Evolutionary conservation across 257 asterid genomes (phyloP), one percentile per base, ranked within the genome.

Genomic region (Plantago elongata): DNA sequence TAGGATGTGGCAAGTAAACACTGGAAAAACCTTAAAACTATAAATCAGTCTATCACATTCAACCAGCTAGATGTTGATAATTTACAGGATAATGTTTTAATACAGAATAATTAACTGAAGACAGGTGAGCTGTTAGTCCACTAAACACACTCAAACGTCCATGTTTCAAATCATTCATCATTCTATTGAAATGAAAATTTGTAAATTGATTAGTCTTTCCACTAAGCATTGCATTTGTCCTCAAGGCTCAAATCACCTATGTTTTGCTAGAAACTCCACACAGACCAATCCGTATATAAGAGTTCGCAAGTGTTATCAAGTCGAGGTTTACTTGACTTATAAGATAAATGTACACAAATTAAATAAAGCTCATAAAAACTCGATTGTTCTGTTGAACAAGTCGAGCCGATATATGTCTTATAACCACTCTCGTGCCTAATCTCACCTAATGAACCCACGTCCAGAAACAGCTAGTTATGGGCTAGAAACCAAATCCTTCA

Each of bases 371-470:
- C n/a, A n/a, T n/a, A n/a, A n/a, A n/a, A n/a, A n/a, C n/a, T n/a
- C n/a, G n/a, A n/a, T n/a, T n/a, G n/a, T n/a, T n/a, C n/a, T n/a
- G n/a, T n/a, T n/a, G n/a, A n/a, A n/a, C n/a, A n/a, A n/a, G n/a
- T n/a, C n/a, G n/a, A n/a, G n/a, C n/a, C n/a, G n/a, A n/a, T n/a
- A n/a, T n/a, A n/a, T n/a, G n/a, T n/a, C n/a, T n/a, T n/a, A n/a
- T n/a, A n/a, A 60, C 72, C 29, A 68, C 72, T 22, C 14, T 71
- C 42, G 38, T 58, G 50, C 44, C 14, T 54, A 54, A 54, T 10
- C 59, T 54, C 9, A 59, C 63, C 49, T 59, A 42, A 22, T 59
- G 45, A 67, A 67, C 62, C 66, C 65, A 58, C 68, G 69, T 58
- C 11, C 13, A 6, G 43, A 1, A 49, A 60, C 72, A 64, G 60